Evolutionary conservation across 1,139 yeast species (phyloP), one percentile per base, ranked within the genome.

Genomic region (Yarrowia galli): DNA sequence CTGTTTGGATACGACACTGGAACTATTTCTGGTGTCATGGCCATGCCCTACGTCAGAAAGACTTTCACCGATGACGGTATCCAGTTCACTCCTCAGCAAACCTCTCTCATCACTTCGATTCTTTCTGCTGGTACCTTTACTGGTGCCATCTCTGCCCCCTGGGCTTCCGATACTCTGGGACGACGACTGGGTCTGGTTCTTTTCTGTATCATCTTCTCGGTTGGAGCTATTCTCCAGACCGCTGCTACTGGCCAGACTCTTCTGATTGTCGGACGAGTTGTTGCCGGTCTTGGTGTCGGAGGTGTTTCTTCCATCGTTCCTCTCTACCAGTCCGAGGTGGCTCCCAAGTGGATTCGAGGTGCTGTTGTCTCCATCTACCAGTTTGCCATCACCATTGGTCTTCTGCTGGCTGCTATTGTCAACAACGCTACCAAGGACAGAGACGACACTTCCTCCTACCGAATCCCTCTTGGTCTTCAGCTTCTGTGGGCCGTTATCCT

Each of bases 351-450:
- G 53, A 83, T 82, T 22, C 81, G 91, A 76, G 91, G 91, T 71
- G 85, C 91, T 32, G 84, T 87, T 35, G 90, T 88, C 60, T 84
- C 87, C 56, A 82, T 88, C 72, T 88, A 87, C 81, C 91, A 89
- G 79, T 84, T 86, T 77, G 84, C 84, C 75, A 86, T 88, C 74
- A 87, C 91, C 42, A 79, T 87, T 71, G 92, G 92, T 74, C 82
- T 88, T 69, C 80, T 88, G 73, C 72, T 88, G 68, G 91, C 90
- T 51, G 84, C 88, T 74, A 82, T 87, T 79, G 83, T 87, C 70
- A 85, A 85, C 70, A 87, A 84, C 73, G 91, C 87, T 71, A 86
- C 91, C 38, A 82, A 87, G 73, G 69, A 75, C 69, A 76, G 78
- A 69, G 72, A 75, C 51, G 84, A 83, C 70, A 80, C 87, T 12